phyloP scores from a whole-genome alignment of 768 basidiomycete species.

The Panus rudis region DNA sequence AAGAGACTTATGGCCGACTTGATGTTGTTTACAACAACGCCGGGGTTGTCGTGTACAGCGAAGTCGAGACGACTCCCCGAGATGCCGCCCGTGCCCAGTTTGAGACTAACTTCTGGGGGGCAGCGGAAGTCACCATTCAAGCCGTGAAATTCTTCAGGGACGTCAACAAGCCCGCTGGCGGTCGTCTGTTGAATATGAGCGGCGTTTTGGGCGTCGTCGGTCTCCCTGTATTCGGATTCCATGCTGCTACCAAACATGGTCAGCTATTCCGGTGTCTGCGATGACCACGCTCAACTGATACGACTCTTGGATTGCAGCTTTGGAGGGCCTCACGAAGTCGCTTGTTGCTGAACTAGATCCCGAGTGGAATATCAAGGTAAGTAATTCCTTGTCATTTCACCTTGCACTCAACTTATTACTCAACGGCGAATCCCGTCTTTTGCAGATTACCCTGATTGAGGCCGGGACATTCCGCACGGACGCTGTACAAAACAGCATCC shows the following conservation, averaged over 20 bases:
- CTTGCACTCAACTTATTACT: too few species aligned
- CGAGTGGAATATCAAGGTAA: slow-evolving; percentile 41
- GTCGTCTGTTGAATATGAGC: slow-evolving; percentile 2
- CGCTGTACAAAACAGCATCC: background rate
- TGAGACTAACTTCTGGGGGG: slow-evolving; percentile 25
- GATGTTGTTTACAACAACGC: slow-evolving; percentile 44
- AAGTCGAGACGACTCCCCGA: slow-evolving; percentile 31
- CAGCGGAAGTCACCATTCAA: slow-evolving; percentile 8
- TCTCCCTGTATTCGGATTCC: background rate
- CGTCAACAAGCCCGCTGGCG: slow-evolving; percentile 29
- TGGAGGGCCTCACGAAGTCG: slow-evolving; percentile 33
- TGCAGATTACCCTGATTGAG: slow-evolving; percentile 6
- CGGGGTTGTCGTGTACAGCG: slow-evolving; percentile 22
- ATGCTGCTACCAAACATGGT: slow-evolving; percentile 9
- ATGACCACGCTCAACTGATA: background rate
- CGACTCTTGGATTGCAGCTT: slow-evolving; percentile 9
- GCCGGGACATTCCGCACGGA: slow-evolving; percentile 3
- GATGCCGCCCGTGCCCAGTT: slow-evolving; percentile 28
- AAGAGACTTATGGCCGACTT: slow-evolving; percentile 31
- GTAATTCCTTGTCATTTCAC: too few species aligned
- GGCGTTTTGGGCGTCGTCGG: background rate
- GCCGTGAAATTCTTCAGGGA: slow-evolving; percentile 29
- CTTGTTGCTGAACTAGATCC: slow-evolving; percentile 36
- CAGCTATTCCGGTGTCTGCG: slow-evolving; percentile 2
- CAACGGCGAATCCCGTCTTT: too few species aligned